phyloP scores from a whole-genome alignment of 2,329 filamentous ascomycete genomes.

The Verticillium klebahnii region DNA sequence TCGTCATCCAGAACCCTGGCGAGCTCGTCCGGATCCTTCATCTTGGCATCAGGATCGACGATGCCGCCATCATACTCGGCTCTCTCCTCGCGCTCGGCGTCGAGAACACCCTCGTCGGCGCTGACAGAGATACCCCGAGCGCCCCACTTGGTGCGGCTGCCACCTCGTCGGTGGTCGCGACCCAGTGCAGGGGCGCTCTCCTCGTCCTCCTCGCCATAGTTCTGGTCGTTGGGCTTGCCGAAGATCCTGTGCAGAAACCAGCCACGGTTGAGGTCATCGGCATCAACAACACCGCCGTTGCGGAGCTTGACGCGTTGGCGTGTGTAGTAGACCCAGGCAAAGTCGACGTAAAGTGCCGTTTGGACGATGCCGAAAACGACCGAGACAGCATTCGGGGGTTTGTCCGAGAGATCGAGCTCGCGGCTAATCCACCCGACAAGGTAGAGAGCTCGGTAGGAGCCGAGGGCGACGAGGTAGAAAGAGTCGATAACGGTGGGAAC shows the following conservation, averaged over 20 bases:
- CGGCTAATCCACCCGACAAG: conserved; percentile 86
- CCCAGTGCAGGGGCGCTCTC: conserved; percentile 49
- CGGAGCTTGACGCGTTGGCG: conserved; percentile 91
- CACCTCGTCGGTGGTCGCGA: conserved; percentile 20
- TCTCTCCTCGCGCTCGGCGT: conserved; percentile 39
- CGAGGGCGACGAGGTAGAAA: conserved; percentile 87
- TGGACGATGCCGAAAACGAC: conserved; percentile 86
- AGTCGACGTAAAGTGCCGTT: conserved; percentile 86
- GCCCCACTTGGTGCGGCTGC: conserved; percentile 53
- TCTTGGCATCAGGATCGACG: conserved; percentile 59
- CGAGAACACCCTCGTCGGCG: conserved; percentile 57
- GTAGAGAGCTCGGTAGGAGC: conserved; percentile 84
- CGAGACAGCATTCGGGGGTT: conserved; percentile 63
- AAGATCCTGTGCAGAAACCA: conserved; percentile 81
- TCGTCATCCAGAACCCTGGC: conserved; percentile 55
- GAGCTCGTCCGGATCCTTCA: conserved; percentile 63
- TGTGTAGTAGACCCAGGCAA: conserved; percentile 95
- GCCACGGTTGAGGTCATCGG: conserved; percentile 78
- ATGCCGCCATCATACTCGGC: conserved; percentile 35
- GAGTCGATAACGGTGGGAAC: conserved; percentile 95
- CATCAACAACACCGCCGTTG: conserved; percentile 81
- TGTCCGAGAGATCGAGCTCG: conserved; percentile 52
- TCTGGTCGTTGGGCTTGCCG: conserved; percentile 50
- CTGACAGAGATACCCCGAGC: conserved; percentile 61
- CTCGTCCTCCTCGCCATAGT: conserved; percentile 55